phyloP scores from a whole-genome alignment of 2,329 filamentous ascomycete species.

The Pezicula carpinea region DNA sequence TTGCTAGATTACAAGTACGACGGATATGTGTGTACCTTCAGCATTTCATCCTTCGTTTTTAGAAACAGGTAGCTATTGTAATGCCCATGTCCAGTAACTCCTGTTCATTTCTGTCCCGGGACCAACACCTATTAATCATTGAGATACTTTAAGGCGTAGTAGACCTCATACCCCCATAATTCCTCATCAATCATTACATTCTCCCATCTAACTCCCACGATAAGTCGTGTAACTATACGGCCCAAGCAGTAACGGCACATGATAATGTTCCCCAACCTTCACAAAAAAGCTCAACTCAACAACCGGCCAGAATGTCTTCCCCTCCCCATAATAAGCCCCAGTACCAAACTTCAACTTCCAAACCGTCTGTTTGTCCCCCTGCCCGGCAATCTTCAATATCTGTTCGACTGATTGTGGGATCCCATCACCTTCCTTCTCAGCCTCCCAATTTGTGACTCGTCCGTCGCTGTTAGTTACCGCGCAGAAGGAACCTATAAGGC shows the following conservation, averaged over 20 bases:
- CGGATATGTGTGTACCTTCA: background rate
- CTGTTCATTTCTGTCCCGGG: too few species aligned
- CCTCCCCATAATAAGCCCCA: constrained; percentile 63
- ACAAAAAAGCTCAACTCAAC: constrained; percentile 51
- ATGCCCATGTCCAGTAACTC: background rate
- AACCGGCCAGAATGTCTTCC: constrained; percentile 52
- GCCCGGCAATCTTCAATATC: constrained; percentile 11
- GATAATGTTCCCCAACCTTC: constrained; percentile 61
- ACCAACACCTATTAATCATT: background rate
- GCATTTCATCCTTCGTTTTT: background rate
- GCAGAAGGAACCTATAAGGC: constrained; percentile 42
- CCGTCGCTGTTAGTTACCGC: constrained; percentile 72
- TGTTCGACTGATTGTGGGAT: background rate
- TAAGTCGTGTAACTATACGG: constrained; percentile 83
- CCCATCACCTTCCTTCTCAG: constrained; percentile 24
- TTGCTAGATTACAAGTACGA: background rate
- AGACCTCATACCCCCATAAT: background rate
- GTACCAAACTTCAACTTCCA: constrained; percentile 74
- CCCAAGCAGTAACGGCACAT: constrained; percentile 72
- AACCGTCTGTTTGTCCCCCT: constrained; percentile 28
- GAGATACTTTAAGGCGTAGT: background rate
- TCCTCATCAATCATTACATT: background rate
- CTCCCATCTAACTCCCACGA: constrained; percentile 56
- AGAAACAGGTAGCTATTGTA: too few species aligned
- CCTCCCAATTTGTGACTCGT: constrained; percentile 65